phyloP scores from a whole-genome alignment of 1,139 yeast species.

The Suhomyces bribrorum region DNA sequence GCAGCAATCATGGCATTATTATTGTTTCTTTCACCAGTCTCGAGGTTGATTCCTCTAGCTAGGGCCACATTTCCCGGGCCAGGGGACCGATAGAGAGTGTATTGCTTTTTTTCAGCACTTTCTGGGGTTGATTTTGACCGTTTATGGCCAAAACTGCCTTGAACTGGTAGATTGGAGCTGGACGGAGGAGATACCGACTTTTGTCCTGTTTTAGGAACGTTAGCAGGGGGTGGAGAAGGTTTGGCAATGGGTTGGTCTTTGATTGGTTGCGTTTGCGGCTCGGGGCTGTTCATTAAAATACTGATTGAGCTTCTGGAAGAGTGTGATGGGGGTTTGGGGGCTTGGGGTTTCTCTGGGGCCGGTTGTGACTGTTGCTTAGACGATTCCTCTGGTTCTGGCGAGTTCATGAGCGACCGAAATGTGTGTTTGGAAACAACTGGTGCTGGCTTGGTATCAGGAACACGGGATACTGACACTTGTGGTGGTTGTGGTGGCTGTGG shows the following conservation, averaged over 20 bases:
- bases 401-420: constrained; percentile 9
- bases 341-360: neutral
- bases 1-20: constrained; percentile 66
- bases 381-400: constrained; percentile 6
- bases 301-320: constrained; percentile 16
- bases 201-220: constrained; percentile 1
- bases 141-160: constrained; percentile 24
- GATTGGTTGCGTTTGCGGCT: constrained; percentile 6
- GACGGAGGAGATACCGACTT: constrained; percentile 17
- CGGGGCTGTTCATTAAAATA: constrained; percentile 16
- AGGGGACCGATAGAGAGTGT: constrained; percentile 30
- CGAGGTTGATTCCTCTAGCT: constrained; percentile 43
- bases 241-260: neutral
- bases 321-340: constrained; percentile 2
- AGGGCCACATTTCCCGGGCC: constrained; percentile 53
- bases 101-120: constrained; percentile 6
- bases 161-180: constrained; percentile 14
- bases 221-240: constrained; percentile 3
- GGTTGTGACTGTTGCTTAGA: neutral
- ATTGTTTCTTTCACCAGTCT: constrained; percentile 37
- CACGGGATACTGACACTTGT: no score
- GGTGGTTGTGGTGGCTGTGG: no score
- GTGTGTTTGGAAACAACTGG: constrained; percentile 2
- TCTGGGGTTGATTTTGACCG: constrained; percentile 30
- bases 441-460: no score